Conservation (phyloP, 2,329 filamentous ascomycete genomes). For the Leptosphaerulina australis region DNA sequence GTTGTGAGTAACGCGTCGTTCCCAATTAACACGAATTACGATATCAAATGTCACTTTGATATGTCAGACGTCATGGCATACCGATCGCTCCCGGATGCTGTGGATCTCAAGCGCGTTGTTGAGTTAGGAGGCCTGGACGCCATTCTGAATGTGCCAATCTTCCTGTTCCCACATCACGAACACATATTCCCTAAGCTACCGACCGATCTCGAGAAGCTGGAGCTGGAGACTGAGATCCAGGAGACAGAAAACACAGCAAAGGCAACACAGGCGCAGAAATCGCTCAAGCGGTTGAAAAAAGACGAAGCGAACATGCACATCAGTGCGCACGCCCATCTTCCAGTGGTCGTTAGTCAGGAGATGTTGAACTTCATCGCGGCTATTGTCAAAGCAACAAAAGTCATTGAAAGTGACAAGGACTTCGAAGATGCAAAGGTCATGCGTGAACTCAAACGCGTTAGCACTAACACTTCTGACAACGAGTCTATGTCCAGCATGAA, state of each 20-base stretch:
- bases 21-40: constrained; percentile 56
- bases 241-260: constrained; percentile 55
- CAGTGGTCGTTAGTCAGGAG: constrained; percentile 58
- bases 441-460: constrained; percentile 38
- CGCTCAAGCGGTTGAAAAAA: constrained; percentile 50
- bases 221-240: constrained; percentile 48
- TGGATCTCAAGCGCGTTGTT: constrained; percentile 56
- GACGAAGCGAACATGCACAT: constrained; percentile 58
- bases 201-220: constrained; percentile 41
- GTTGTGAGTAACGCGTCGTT: constrained; percentile 56
- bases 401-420: constrained; percentile 60
- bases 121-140: constrained; percentile 59
- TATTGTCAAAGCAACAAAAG: constrained; percentile 63
- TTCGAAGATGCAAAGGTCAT: constrained; percentile 46
- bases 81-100: constrained; percentile 52
- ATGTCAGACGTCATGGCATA: constrained; percentile 59
- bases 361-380: constrained; percentile 62
- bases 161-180: constrained; percentile 61
- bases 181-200: constrained; percentile 56
- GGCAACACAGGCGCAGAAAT: constrained; percentile 48
- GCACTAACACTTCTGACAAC: constrained; percentile 28
- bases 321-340: constrained; percentile 56
- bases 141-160: constrained; percentile 56
- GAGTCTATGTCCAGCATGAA: constrained; percentile 21
- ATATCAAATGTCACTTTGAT: constrained; percentile 55